Base-by-base conservation (phyloP, 1,139 yeast genomes). In the Geotrichum cucujoidarum region DNA sequence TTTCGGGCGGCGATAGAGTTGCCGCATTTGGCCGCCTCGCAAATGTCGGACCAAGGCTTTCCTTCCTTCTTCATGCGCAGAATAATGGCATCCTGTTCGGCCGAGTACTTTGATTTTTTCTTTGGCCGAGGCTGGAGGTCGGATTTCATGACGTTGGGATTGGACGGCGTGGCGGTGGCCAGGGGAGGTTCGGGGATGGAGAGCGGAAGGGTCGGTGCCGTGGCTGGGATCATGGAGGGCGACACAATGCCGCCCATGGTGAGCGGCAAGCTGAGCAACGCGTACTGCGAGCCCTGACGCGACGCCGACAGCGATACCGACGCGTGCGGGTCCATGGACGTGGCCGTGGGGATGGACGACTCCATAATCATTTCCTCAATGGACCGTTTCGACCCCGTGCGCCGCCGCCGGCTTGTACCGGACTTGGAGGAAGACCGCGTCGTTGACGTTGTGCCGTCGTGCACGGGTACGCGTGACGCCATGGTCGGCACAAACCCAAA, bases 1-100 rank as follows among this genome's bases (percentile, higher is more conserved):
- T 84, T 84, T 50, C 94, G 68, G 0, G 90, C 92, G 0, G 92
- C 88, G 40, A 84, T 67, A 53, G 80, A 81, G 42, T 81, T 76
- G 8, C 83, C 85, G 29, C 83, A 83, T 10, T 77, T 75, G 2
- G 87, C 76, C 2, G 74, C 69, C 50, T 80, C 81, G 0, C 90
- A 88, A 45, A 84, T 84, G 55, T 83, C 88, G 4, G 77, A 80
- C 94, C 94, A 84, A 2, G 78, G 69, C 55, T 76, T 77, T 21
- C 90, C 89, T 47, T 75, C 74, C 49, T 72, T 72, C 62, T 84
- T 84, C 60, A 84, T 64, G 34, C 70, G 68, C n/a, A 84, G 74
- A 43, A 84, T 84, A 65, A 80, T 57, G 2, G 75, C 77, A 61
- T 84, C 94, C 63, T 84, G 94, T 51, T 78, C 81, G 53, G 74